Evolutionary conservation across 2,329 filamentous ascomycete species (phyloP), one percentile per base, ranked within the genome.

Genomic region (Xylariaceae sp.): DNA sequence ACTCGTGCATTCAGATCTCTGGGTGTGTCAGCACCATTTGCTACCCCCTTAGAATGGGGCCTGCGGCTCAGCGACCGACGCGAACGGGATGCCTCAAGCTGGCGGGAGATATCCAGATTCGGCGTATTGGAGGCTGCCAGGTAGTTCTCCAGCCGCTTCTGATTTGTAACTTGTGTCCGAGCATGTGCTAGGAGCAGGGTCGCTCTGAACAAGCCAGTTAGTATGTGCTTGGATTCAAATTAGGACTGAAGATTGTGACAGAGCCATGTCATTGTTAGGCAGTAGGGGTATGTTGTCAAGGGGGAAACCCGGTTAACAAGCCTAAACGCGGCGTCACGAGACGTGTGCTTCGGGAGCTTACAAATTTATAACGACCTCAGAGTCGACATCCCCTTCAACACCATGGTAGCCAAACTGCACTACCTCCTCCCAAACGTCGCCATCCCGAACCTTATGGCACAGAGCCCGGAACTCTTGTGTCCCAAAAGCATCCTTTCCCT

Each of bases 371-470:
- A 98, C 88, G 6, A 98, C 90, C 56, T 98, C 92, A 2, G 88
- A 81, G 63, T 98, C 92, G 9, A 97, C 88, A 48, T 89, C 86
- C 13, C 86, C 88, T 63, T 97, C 90, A 34, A 82, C 73, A 17
- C 88, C 88, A 52, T 85, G 82, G 63, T 97, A 97, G 5, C 90
- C 90, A 57, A 87, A 81, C 51, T 77, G 75, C 41, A 94, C 83
- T 2, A 97, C 85, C 49, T 94, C 86, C 49, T 96, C 88, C 92
- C 92, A 98, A n/a, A 97, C 76, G 31, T 81, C 78, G 41, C 92
- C 92, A 41, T 94, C 87, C 47, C 89, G 80, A 16, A 94, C 89
- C 62, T 88, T 92, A 46, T 76, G 72, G 45, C 88, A 88, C 49
- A 97, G 69, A 9, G 76, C 69, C 60, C 87, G 83, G 86, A 89